These are phyloP conservation scores for Volvox carteri DNA, from an alignment of 163 green algal genomes.

Conservation along the genomic window DNA sequence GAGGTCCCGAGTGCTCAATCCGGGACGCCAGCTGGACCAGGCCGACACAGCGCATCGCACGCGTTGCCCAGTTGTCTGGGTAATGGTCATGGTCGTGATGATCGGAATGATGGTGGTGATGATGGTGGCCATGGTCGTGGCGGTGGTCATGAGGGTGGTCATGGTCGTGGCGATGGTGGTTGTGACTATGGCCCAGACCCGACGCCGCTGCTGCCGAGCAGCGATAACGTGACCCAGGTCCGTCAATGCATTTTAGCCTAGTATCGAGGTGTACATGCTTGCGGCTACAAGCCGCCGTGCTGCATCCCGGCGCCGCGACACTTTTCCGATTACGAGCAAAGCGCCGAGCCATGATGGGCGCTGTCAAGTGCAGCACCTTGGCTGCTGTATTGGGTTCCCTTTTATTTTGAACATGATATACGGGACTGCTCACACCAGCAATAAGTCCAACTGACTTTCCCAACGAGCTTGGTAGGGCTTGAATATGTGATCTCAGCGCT, in stretches of 20 bases:
- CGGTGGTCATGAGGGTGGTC: neutral
- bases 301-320: neutral
- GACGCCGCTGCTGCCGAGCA: constrained; percentile 11
- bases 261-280: neutral
- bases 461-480: no score
- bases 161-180: neutral
- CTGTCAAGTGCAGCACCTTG: neutral
- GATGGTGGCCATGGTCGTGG: neutral
- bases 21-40: constrained; percentile 41
- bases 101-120: constrained; percentile 12
- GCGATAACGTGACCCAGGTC: neutral
- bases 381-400: no score
- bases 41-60: neutral
- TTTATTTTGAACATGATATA: no score
- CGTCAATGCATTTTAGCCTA: neutral
- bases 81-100: constrained; percentile 66
- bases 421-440: no score
- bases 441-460: no score
- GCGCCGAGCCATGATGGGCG: neutral
- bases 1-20: constrained; percentile 21
- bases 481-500: no score
- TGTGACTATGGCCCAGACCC: neutral
- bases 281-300: neutral
- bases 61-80: constrained; percentile 57
- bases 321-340: neutral